These are phyloP conservation scores for Starmerella bombicola DNA, from an alignment of 805 yeast genomes.

Conservation along the genomic window DNA sequence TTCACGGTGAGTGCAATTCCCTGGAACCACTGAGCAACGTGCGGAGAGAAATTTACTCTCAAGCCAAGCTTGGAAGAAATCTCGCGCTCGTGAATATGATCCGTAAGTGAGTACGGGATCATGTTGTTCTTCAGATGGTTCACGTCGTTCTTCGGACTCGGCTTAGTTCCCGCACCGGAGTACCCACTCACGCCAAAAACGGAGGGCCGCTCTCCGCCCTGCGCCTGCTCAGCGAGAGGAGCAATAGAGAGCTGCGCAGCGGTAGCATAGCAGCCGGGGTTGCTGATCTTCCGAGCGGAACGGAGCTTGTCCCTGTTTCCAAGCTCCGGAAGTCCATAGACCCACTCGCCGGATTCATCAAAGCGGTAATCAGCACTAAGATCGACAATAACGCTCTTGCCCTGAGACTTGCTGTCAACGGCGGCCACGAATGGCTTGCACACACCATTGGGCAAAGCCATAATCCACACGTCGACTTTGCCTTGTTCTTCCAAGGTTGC, in stretches of 20 bases:
- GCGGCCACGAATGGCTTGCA: constrained; percentile 47
- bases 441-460: constrained; percentile 98
- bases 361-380: constrained; percentile 93
- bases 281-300: constrained; percentile 68
- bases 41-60: constrained; percentile 84
- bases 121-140: constrained; percentile 63
- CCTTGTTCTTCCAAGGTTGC: constrained; percentile 59
- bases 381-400: constrained; percentile 69
- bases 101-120: constrained; percentile 90
- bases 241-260: constrained; percentile 89
- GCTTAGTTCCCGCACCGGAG: constrained; percentile 99
- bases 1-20: constrained; percentile 89
- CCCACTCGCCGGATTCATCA: constrained; percentile 79
- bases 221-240: constrained; percentile 49
- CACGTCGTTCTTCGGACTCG: constrained; percentile 87
- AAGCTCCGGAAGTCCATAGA: constrained; percentile 90
- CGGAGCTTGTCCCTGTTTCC: constrained; percentile 55
- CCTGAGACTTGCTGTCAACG: constrained; percentile 34
- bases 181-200: constrained; percentile 95
- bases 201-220: constrained; percentile 55
- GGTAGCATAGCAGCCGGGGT: constrained; percentile 99
- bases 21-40: constrained; percentile 99
- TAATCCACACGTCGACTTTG: constrained; percentile 91
- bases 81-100: constrained; percentile 93
- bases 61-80: constrained; percentile 67